Evolutionary conservation across 73 alveolate species (phyloP).

Genomic region (Symbiodinium pilosum): DNA sequence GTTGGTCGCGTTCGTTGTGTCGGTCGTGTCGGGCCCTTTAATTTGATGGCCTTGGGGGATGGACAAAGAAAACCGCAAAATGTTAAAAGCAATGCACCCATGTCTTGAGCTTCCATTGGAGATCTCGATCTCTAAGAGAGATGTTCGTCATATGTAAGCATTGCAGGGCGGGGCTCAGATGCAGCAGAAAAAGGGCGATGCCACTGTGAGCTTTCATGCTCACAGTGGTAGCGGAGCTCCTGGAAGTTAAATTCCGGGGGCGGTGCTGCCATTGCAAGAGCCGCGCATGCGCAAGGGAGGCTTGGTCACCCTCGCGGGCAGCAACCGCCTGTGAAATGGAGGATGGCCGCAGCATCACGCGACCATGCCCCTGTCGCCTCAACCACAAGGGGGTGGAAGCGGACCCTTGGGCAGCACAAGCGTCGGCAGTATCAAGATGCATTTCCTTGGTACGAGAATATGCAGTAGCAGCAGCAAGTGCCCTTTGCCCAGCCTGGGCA

Average conservation of each 20-base stretch:
- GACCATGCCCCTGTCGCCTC: conserved; percentile 28
- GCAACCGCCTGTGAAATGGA: background rate
- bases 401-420: background rate
- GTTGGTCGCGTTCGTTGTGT: too few species aligned
- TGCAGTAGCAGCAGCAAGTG: background rate
- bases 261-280: background rate
- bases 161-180: too few species aligned
- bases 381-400: background rate
- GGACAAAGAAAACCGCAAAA: too few species aligned
- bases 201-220: too few species aligned
- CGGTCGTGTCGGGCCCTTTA: too few species aligned
- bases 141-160: too few species aligned
- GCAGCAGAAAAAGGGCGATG: too few species aligned
- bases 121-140: too few species aligned
- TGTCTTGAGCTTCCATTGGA: too few species aligned
- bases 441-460: background rate
- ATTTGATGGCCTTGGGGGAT: too few species aligned
- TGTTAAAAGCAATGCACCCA: too few species aligned
- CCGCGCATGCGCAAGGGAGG: background rate
- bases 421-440: background rate
- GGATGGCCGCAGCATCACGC: conserved; percentile 7
- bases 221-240: background rate
- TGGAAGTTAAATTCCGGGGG: background rate
- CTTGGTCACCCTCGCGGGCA: background rate
- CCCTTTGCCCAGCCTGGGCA: too few species aligned